Percentiles rank a stretch among this genome's conserved stretches.
phyloP scores from a whole-genome alignment of 495 filamentous ascomycete genomes.

The Xylaria castorea region DNA sequence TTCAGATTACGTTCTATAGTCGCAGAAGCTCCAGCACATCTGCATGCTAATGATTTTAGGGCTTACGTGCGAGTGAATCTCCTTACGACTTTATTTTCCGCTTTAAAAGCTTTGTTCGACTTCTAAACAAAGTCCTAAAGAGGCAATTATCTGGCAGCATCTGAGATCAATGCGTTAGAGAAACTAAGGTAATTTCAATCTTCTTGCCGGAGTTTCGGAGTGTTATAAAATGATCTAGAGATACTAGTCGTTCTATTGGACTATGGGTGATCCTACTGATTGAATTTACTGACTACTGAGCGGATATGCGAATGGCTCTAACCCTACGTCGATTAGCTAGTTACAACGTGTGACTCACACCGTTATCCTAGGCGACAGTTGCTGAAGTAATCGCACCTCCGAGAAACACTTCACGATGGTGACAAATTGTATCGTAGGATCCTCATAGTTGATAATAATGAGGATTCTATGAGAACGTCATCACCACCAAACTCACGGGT shows the following conservation, averaged over 20 bases:
- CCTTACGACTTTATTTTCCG: too few relatives aligned
- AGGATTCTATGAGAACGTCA: constrained; percentile 5
- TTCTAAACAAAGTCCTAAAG: background rate
- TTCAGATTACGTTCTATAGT: background rate
- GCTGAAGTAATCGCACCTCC: background rate
- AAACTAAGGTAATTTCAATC: background rate
- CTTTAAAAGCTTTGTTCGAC: background rate
- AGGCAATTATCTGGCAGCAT: background rate
- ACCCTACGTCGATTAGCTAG: background rate
- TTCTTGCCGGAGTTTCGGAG: background rate
- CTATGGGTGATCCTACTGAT: background rate
- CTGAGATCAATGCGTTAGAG: background rate
- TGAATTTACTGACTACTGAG: background rate
- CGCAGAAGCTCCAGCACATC: background rate
- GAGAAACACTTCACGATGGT: background rate
- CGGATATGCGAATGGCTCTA: background rate
- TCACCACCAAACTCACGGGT: background rate
- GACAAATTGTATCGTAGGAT: background rate
- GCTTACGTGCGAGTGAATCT: background rate
- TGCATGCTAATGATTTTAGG: background rate
- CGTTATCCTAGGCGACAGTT: background rate
- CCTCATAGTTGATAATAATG: background rate
- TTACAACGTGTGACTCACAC: background rate
- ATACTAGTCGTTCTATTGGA: too few relatives aligned
- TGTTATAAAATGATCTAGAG: background rate